A percentile compares a stretch with the other conserved stretches of the same genome.
phyloP scores from a whole-genome alignment of 495 filamentous ascomycete genomes.

The Neurospora pannonica region DNA sequence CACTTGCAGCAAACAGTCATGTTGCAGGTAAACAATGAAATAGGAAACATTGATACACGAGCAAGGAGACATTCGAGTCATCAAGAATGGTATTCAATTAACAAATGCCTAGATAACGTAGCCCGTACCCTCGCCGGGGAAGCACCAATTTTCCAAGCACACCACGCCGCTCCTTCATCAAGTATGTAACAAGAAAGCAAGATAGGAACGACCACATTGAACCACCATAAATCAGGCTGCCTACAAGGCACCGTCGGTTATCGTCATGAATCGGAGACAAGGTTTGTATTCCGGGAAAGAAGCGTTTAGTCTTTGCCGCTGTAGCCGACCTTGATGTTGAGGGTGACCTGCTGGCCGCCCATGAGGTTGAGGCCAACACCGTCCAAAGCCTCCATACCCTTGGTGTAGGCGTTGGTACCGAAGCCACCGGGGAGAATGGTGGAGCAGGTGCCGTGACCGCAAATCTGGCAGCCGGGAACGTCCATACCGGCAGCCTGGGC shows the following conservation, averaged over 20 bases:
- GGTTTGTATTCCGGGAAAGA: not conserved
- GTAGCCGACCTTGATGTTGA: slow-evolving; percentile 20
- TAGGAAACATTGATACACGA: not conserved
- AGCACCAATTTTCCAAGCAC: not conserved
- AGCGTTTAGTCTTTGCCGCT: not conserved
- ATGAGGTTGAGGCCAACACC: slow-evolving; percentile 28
- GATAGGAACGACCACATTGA: not conserved
- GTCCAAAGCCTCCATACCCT: slow-evolving; percentile 24
- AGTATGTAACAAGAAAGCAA: not conserved
- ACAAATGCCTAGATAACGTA: not conserved
- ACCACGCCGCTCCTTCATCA: not conserved
- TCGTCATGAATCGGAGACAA: slow-evolving; percentile 6
- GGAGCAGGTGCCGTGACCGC: slow-evolving; percentile 21
- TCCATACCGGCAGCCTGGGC: slow-evolving; percentile 19
- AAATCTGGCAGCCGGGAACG: slow-evolving; percentile 27
- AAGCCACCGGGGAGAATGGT: slow-evolving; percentile 22
- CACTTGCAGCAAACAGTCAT: not conserved
- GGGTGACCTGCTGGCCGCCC: slow-evolving; percentile 2
- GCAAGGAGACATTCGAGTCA: not conserved
- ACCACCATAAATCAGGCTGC: not conserved
- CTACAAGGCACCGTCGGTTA: slow-evolving; percentile 11
- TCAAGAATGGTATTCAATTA: not conserved
- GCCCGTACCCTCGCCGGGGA: not conserved
- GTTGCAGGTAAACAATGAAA: not conserved
- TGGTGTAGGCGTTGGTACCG: slow-evolving; percentile 26